Evolutionary conservation across 805 yeast species (phyloP), one percentile per base, ranked within the genome.

Genomic region (Hanseniaspora taiwanica): DNA sequence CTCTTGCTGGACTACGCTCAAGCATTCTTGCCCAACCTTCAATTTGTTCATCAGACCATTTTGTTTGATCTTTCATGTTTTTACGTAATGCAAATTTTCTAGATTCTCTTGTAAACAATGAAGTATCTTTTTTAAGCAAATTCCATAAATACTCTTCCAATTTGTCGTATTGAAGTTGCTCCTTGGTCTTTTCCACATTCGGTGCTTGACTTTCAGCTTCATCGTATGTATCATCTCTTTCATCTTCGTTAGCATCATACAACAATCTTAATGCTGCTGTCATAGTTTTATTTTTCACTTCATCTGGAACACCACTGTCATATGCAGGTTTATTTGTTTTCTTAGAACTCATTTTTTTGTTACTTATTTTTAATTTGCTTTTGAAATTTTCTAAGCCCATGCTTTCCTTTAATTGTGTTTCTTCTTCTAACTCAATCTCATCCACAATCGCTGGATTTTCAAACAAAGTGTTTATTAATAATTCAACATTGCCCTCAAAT

Each of bases 21-120:
- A 86, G 54, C 80, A 81, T 80, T 42, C 81, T 63, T 1, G 80
- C 79, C 96, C 96, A 89, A 0, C 95, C 94, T 65, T 87, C 96
- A 37, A 89, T 74, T 55, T 84, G 94, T 52, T 85, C 95, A 57
- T 86, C 87, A 0, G 86, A 66, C 95, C 94, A 85, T 1, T 65
- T 65, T 0, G 78, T 70, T 29, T 65, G 64, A 5, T 55, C 48
- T 46, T 68, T 72, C 53, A 84, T 61, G 20, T 66, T 68, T 24
- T 63, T 59, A 39, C 95, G 65, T 8, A 53, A 58, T 34, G 63
- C 59, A 0, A 77, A 46, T 29, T 74, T 73, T 45, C 96, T 64
- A 9, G 64, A 53, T 0, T 60, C 44, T 43, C 73, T 67, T 7
- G 60, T 69, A 40, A 80, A 70, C 24, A 70, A 57, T 1, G 55